Base-by-base conservation (phyloP, 768 basidiomycete species). In the Suillus occidentalis region DNA sequence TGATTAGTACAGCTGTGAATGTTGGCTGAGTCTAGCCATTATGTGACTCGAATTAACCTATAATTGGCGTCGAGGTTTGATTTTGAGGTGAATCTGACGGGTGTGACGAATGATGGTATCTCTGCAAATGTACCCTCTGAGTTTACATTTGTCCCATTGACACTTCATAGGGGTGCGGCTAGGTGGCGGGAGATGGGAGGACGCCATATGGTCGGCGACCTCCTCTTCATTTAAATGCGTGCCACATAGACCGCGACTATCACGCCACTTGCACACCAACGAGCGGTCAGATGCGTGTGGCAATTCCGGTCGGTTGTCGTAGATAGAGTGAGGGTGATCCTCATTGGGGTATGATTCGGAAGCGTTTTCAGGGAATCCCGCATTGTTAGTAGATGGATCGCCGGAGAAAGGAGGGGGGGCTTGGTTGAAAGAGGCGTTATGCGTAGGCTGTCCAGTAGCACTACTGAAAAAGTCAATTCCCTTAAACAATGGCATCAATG, bases 41-140 rank as follows among this genome's bases (percentile, higher is more conserved):
- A 22, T 49, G n/a, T n/a, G n/a, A n/a, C n/a, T n/a, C n/a, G n/a
- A n/a, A n/a, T n/a, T n/a, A n/a, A 14, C 13, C 47, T 25, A 49
- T 14, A 7, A 9, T 25, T 13, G 22, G 7, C 49, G 25, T 50
- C 49, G 49, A 28, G 7, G 49, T 0, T 1, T 34, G 18, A 31
- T 31, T 10, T 2, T 4, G 18, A 31, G 18, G 5, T 53, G 10
- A 10, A 53, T 20, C 1, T 53, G 18, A 31, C 52, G 52, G 18
- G 34, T 34, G 31, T 53, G 52, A 0, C 52, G 52, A 10, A 10
- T 1, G 18, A 53, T 34, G 1, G 28, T 53, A 12, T 53, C 18
- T 5, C 52, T 31, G 9, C 52, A 0, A 1, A 34, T 34, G 28
- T 0, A n/a, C n/a, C n/a, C 3, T 53, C 0, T 0, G 18, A 5